A percentile compares a stretch with the other conserved stretches of the same genome.
These are phyloP conservation scores for Salvia splendens DNA, from an alignment of 257 asterid species.

Conservation along the genomic window DNA sequence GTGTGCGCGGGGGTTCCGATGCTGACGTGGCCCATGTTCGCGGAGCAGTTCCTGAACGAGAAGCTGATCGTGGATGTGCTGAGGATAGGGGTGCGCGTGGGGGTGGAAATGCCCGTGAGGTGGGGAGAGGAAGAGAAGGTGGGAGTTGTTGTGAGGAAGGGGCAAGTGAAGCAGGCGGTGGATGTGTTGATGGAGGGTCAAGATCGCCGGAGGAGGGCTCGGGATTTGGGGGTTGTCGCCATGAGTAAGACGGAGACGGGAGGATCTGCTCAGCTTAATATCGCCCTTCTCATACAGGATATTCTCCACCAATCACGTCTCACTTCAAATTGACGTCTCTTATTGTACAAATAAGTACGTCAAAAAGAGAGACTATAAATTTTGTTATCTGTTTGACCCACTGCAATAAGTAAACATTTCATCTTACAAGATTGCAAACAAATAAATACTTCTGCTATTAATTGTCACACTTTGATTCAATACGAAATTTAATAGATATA, in stretches of 20 bases:
- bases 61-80: conserved; percentile 52
- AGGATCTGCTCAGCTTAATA: conserved; percentile 52
- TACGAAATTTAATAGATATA: too few relatives aligned
- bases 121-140: conserved; percentile 78
- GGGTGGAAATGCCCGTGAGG: conserved; percentile 63
- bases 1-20: conserved; percentile 67
- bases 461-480: too few relatives aligned
- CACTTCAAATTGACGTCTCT: neutral
- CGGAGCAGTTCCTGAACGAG: conserved; percentile 81
- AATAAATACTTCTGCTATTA: too few relatives aligned
- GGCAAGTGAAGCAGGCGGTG: conserved; percentile 46
- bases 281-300: conserved; percentile 49
- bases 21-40: conserved; percentile 81
- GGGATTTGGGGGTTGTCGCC: conserved; percentile 44
- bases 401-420: too few relatives aligned
- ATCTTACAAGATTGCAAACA: too few relatives aligned
- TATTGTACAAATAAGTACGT: too few relatives aligned
- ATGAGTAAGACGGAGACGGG: conserved; percentile 42
- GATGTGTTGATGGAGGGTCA: conserved; percentile 48
- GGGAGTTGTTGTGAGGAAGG: conserved; percentile 56
- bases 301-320: conserved; percentile 27
- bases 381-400: too few relatives aligned
- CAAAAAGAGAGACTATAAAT: too few relatives aligned
- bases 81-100: conserved; percentile 62
- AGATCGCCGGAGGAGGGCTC: conserved; percentile 38